Percentiles rank a stretch among this genome's conserved stretches.
phyloP scores from a whole-genome alignment of 352 stramenopile species.

The Globisporangium nagaii region DNA sequence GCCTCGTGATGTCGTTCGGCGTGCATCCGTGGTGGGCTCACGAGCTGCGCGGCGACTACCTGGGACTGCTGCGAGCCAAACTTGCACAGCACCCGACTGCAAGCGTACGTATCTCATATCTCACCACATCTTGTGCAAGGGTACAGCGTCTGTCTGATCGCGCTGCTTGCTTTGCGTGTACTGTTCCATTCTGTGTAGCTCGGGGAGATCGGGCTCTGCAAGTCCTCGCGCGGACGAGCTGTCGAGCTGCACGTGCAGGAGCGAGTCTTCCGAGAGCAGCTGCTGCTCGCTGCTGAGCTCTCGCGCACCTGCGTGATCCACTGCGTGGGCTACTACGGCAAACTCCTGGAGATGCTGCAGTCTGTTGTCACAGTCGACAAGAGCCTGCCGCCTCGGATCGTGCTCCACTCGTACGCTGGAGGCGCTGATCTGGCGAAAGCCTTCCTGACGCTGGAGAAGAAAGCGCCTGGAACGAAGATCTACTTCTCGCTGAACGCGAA shows the following conservation, averaged over 20 bases:
- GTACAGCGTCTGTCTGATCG: too few relatives aligned
- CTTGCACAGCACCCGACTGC: conserved; percentile 37
- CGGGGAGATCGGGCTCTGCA: conserved; percentile 78
- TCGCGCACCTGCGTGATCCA: conserved; percentile 59
- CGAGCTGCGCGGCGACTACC: conserved; percentile 14
- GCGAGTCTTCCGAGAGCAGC: conserved; percentile 39
- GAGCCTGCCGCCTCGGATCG: conserved; percentile 36
- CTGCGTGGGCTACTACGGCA: conserved; percentile 67
- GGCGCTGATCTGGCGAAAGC: conserved; percentile 43
- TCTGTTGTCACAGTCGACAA: conserved; percentile 1
- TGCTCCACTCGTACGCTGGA: conserved; percentile 70
- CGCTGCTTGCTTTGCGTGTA: not conserved
- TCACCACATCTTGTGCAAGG: too few relatives aligned
- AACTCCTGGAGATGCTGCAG: conserved; percentile 56
- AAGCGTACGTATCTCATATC: conserved; percentile 24
- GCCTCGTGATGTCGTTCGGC: conserved; percentile 56
- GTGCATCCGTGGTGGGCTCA: conserved; percentile 76
- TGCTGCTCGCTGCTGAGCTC: conserved; percentile 45
- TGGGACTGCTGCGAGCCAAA: conserved; percentile 27
- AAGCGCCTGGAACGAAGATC: conserved; percentile 21
- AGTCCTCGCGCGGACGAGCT: conserved; percentile 42
- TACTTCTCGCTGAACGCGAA: conserved; percentile 79
- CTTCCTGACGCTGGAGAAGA: conserved; percentile 37
- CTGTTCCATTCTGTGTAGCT: too few relatives aligned
- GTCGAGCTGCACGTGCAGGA: conserved; percentile 45